These are phyloP conservation scores for Fagus crenata DNA, from an alignment of 306 rosid species.

Conservation along the genomic window DNA sequence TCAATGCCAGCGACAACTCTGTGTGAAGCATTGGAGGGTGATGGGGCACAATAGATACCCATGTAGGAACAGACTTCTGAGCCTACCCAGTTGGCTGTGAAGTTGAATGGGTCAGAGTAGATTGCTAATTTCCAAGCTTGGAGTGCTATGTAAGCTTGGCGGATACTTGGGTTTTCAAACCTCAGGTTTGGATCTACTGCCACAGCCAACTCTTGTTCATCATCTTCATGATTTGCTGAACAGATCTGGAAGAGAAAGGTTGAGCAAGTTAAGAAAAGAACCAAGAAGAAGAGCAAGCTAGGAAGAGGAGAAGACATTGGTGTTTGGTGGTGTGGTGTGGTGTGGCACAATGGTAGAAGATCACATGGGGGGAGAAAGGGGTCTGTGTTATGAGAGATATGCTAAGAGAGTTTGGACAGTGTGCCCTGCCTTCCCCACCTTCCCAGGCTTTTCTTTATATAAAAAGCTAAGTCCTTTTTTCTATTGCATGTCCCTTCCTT, in stretches of 20 bases:
- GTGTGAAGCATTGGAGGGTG: no score
- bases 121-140: constrained; percentile 38
- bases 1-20: no score
- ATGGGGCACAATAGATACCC: no score
- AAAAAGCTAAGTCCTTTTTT: background rate
- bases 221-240: background rate
- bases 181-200: constrained; percentile 22
- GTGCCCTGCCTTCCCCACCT: constrained; percentile 14
- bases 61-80: constrained; percentile 28
- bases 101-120: constrained; percentile 33
- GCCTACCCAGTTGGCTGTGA: constrained; percentile 34
- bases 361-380: constrained; percentile 8
- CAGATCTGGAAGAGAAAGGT: constrained; percentile 7
- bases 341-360: constrained; percentile 1
- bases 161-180: background rate
- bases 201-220: background rate
- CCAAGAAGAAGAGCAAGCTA: background rate
- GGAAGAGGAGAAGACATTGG: constrained; percentile 19
- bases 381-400: background rate
- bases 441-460: constrained; percentile 26
- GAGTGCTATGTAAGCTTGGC: constrained; percentile 30
- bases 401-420: constrained; percentile 10
- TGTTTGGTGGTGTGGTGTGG: no score
- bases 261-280: constrained; percentile 8
- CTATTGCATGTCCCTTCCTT: background rate